Percentiles rank a stretch among this genome's conserved stretches.
Conservation (phyloP, 129 eudicot species). For the Erigeron canadensis region DNA sequence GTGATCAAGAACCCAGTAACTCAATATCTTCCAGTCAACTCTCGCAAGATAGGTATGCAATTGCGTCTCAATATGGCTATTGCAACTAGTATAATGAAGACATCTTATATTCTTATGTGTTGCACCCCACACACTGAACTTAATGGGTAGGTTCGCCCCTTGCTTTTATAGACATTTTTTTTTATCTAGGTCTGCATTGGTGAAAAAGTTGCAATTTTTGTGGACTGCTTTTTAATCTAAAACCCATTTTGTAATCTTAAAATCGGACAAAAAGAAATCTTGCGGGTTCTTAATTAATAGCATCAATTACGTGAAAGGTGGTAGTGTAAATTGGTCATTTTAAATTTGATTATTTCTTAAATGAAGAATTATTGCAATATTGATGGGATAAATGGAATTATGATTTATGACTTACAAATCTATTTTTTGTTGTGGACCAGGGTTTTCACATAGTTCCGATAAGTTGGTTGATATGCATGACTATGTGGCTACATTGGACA, state of each 20-base stretch:
- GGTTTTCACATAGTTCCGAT: constrained; percentile 93
- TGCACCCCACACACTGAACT: no score
- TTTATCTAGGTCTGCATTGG: no score
- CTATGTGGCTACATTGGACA: constrained; percentile 59
- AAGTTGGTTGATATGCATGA: constrained; percentile 80
- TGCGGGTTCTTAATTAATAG: no score
- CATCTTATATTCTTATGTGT: no score
- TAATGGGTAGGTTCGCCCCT: no score
- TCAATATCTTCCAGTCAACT: constrained; percentile 76
- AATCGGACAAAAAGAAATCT: no score
- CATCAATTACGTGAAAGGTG: no score
- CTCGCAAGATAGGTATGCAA: constrained; percentile 73
- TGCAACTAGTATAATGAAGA: no score
- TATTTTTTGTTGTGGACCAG: constrained; percentile 38
- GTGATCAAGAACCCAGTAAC: constrained; percentile 92
- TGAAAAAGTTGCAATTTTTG: no score
- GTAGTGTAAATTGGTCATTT: not conserved
- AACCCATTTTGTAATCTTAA: no score
- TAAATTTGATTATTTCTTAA: not conserved
- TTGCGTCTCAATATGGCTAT: not conserved
- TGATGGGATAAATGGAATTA: not conserved
- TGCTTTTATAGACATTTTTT: no score
- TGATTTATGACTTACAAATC: not conserved
- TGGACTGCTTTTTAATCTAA: no score
- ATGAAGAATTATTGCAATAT: not conserved